Evolutionary conservation across 1,284 basidiomycete genomes (phyloP), one percentile per base, ranked within the genome.

Genomic region (Trichosporon sp.): DNA sequence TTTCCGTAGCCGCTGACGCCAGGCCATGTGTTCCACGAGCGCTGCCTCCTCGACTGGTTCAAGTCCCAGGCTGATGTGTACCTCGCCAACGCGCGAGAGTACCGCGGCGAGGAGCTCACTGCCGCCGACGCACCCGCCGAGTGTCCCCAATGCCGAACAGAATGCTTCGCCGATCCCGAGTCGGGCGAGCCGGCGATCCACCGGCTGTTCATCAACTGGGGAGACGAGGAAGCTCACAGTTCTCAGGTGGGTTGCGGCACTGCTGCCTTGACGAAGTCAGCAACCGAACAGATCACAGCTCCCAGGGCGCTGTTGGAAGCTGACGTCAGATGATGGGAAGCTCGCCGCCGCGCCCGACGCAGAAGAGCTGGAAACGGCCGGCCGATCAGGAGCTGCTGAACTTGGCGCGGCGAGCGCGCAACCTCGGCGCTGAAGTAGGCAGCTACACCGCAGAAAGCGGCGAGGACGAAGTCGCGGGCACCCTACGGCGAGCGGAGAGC

Each of bases 1-100:
- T 8, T 3, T 15, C 7, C 9, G 51, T 15, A 12, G n/a, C 29
- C 12, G 51, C 69, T 65, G 9, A 71, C 62, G 12, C 34, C 67
- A 81, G 80, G 80, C 13, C 80, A 81, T 38, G 79, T 80, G n/a
- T 77, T 77, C 65, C 80, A 81, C 69, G 77, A 80, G 51, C 47
- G 70, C 32, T 81, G 80, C 64, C 47, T 81, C 1, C 47, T 70
- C 0, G 53, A 74, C 29, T 80, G 79, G 78, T 80, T 80, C 73
- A 31, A 62, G n/a, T 70, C 72, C 5, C 77, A 79, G 63, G 66
- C 75, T 1, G 44, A 70, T 11, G 65, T 68, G 32, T 78, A 75
- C 56, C 31, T 79, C 31, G 70, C 68, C 18, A 35, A 67, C 18
- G 70, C 67, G 6, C 72, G 70, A 27, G 73, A 75, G 64, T 70